These are phyloP conservation scores for Cercospora janseana DNA, from an alignment of 2,329 filamentous ascomycete species.

Conservation along the genomic window DNA sequence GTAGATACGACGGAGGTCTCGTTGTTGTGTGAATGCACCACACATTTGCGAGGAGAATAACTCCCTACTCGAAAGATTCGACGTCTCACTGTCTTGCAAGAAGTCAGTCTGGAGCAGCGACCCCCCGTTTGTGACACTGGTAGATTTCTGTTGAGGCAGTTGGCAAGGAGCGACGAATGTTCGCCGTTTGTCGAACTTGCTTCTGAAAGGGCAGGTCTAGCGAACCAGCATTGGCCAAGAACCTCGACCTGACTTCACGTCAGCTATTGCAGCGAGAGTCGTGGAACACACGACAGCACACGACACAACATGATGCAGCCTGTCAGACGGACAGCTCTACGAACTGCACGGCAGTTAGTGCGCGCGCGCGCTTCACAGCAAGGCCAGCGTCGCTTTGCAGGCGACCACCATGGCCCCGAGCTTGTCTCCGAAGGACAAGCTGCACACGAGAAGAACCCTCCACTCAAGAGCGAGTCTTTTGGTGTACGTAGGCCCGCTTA, in stretches of 20 bases:
- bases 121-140: too few relatives aligned
- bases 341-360: constrained; percentile 40
- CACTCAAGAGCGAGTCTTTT: constrained; percentile 49
- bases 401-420: constrained; percentile 39
- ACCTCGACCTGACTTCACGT: neutral
- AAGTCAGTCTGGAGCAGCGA: too few relatives aligned
- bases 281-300: constrained; percentile 1
- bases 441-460: constrained; percentile 34
- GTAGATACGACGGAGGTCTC: too few relatives aligned
- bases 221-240: neutral
- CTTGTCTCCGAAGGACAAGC: constrained; percentile 33
- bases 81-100: too few relatives aligned
- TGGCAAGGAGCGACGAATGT: too few relatives aligned
- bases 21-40: too few relatives aligned
- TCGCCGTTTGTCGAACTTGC: too few relatives aligned
- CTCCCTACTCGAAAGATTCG: too few relatives aligned
- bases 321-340: constrained; percentile 44
- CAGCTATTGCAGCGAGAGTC: neutral
- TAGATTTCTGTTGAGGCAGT: too few relatives aligned
- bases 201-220: too few relatives aligned
- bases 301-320: constrained; percentile 44
- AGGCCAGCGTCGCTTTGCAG: constrained; percentile 42
- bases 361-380: constrained; percentile 40
- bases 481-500: constrained; percentile 46
- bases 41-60: too few relatives aligned